These are phyloP conservation scores for Crucibulum laeve DNA, from an alignment of 768 basidiomycete species.

Conservation along the genomic window DNA sequence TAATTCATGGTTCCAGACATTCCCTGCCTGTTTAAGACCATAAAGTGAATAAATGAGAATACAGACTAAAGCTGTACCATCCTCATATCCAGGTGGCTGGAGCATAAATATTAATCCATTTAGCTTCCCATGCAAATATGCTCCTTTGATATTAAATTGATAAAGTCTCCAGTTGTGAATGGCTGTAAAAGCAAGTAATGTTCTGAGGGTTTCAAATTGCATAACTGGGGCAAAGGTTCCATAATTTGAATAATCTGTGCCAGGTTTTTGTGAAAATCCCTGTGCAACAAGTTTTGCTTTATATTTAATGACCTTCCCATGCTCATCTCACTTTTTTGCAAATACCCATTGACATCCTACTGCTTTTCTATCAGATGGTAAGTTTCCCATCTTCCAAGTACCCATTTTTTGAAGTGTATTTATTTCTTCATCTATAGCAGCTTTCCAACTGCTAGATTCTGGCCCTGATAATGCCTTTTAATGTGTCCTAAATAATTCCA, in stretches of 20 bases:
- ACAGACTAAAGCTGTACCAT: constrained; percentile 5
- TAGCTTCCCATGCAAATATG: constrained; percentile 9
- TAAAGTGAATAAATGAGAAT: constrained; percentile 5
- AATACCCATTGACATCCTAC: constrained; percentile 22
- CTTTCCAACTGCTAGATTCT: constrained; percentile 1
- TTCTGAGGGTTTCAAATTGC: constrained; percentile 10
- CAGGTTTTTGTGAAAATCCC: constrained; percentile 29
- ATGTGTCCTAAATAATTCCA: not conserved
- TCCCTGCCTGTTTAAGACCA: constrained; percentile 6
- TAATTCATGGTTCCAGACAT: constrained; percentile 4
- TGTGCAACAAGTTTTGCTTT: constrained; percentile 31
- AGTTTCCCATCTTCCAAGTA: constrained; percentile 15
- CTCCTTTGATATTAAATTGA: constrained; percentile 8
- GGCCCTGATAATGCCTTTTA: not conserved
- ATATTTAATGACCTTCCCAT: constrained; percentile 20
- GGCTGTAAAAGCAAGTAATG: constrained; percentile 18
- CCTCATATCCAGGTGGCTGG: constrained; percentile 14
- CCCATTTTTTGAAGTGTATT: constrained; percentile 12
- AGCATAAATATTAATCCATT: constrained; percentile 28
- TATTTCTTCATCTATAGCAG: constrained; percentile 5
- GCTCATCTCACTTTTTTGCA: constrained; percentile 20
- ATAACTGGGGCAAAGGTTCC: constrained; percentile 15
- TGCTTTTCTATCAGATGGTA: constrained; percentile 7
- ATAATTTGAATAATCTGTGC: constrained; percentile 23
- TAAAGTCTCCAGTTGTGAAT: not conserved